Evolutionary conservation across 345 rosid species (phyloP).

Genomic region (Aquilaria yunnanensis): DNA sequence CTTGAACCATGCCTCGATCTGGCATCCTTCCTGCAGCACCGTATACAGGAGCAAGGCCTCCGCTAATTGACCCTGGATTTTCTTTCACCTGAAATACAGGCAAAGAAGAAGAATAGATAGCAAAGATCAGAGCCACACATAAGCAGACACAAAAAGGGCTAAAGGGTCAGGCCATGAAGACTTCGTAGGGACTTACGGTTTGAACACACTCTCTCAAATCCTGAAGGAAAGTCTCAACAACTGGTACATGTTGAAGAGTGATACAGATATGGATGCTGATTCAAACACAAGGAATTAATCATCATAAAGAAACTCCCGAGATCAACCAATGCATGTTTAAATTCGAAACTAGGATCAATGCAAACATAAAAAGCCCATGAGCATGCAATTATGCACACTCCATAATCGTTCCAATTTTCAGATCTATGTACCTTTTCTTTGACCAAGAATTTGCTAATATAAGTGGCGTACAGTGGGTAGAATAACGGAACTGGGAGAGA

Average conservation of each 20-base stretch:
- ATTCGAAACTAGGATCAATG: no score
- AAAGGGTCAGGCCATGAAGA: background rate
- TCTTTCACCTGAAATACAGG: constrained; percentile 46
- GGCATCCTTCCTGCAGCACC: constrained; percentile 95
- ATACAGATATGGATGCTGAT: constrained; percentile 82
- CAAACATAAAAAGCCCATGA: no score
- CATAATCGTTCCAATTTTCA: no score
- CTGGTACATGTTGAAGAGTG: constrained; percentile 80
- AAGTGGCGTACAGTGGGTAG: background rate
- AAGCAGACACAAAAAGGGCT: background rate
- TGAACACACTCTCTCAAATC: constrained; percentile 70
- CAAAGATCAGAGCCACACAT: background rate
- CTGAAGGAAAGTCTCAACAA: constrained; percentile 49
- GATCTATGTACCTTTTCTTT: background rate
- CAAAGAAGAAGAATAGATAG: background rate
- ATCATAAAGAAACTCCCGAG: background rate
- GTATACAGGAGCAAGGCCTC: constrained; percentile 86
- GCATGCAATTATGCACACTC: no score
- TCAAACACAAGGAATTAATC: constrained; percentile 14
- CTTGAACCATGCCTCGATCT: constrained; percentile 77
- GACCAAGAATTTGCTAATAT: background rate
- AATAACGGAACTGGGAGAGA: background rate
- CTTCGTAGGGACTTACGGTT: constrained; percentile 42
- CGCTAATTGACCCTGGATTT: constrained; percentile 80
- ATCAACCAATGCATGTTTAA: no score